Conservation (phyloP, 768 basidiomycete species). For the Mrakia blollopis region DNA sequence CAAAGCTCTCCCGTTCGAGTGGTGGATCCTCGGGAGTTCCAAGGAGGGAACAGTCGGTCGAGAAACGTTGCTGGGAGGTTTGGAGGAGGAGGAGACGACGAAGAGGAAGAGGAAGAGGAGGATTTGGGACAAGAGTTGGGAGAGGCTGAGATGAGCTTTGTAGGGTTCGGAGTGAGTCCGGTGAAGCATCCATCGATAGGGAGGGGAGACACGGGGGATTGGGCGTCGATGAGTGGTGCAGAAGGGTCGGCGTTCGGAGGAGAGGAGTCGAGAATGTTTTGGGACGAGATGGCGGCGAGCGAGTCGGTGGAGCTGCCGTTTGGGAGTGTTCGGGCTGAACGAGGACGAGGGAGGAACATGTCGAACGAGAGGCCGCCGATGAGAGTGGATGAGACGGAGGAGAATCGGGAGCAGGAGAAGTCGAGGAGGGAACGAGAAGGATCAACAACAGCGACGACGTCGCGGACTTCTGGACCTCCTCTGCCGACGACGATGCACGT, state of each 20-base stretch:
- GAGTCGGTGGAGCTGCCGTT: slow-evolving; percentile 12
- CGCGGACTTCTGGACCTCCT: background rate
- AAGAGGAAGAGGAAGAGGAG: slow-evolving; percentile 1
- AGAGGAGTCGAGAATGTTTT: background rate
- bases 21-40: background rate
- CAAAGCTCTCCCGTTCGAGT: slow-evolving; percentile 8
- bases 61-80: background rate
- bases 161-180: background rate
- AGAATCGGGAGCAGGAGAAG: background rate
- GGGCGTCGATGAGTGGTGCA: background rate
- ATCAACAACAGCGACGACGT: background rate
- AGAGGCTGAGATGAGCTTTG: slow-evolving; percentile 2
- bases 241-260: background rate
- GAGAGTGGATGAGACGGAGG: background rate
- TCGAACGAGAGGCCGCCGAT: background rate
- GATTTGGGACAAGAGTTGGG: background rate
- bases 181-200: background rate
- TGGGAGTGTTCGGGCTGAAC: slow-evolving; percentile 16
- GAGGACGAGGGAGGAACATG: slow-evolving; percentile 19
- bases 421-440: background rate
- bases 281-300: slow-evolving; percentile 4
- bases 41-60: background rate
- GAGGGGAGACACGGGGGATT: background rate
- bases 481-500: background rate
- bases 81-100: background rate